Base-by-base conservation (phyloP, 176 grass and related monocot genomes). In the Hordeum vulgare region DNA sequence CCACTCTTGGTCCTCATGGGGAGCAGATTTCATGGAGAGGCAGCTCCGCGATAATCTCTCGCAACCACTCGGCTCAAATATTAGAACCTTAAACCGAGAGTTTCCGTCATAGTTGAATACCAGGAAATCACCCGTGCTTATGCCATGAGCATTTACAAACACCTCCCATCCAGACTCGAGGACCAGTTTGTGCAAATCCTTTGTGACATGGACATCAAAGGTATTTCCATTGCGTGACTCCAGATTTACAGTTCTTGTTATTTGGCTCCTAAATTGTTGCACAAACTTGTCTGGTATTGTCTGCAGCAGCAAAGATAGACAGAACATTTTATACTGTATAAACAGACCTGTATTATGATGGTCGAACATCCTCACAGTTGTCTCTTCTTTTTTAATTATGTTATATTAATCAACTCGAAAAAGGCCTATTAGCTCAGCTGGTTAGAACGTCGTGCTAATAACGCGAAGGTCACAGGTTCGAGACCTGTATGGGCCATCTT, bases 381-480 rank as follows among this genome's bases (percentile, higher is more conserved):
- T n/a, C n/a, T n/a, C n/a, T n/a, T n/a, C n/a, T n/a, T n/a, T n/a
- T n/a, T n/a, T n/a, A n/a, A n/a, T n/a, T n/a, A n/a, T n/a, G n/a
- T n/a, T n/a, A n/a, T n/a, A n/a, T n/a, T n/a, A n/a, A n/a, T n/a
- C n/a, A n/a, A n/a, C n/a, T n/a, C n/a, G n/a, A n/a, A n/a, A 2
- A 0, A 33, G 91, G 91, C 89, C 89, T 90, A 94, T 94, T 97
- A 90, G 89, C 91, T 97, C 80, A 97, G 94, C 56, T 94, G 91
- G 94, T 94, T 97, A 97, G 91, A 94, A 83, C 91, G 87, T 92
- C 86, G 81, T 94, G 90, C 92, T 97, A 97, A 97, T 97, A 97
- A 94, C 90, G 90, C 78, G 88, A 93, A 97, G 88, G 88, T 94
- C 86, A 86, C 84, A 94, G 92, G 94, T 94, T 97, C 91, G 89